Percentiles rank a stretch among this genome's conserved stretches.
phyloP scores from a whole-genome alignment of 352 stramenopile genomes.

The Achlya hypogyna region DNA sequence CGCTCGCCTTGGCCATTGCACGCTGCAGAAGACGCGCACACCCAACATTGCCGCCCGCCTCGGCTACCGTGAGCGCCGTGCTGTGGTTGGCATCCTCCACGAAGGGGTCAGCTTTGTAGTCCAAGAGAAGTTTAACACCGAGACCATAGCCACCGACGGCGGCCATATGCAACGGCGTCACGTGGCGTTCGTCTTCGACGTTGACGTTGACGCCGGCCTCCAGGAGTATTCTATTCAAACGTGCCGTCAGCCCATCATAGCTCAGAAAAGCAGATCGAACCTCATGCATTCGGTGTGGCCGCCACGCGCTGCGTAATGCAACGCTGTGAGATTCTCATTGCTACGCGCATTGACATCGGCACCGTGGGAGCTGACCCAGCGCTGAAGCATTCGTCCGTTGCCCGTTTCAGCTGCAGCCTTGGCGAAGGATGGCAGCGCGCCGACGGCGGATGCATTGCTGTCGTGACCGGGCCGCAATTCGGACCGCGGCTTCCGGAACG shows the following conservation, averaged over 20 bases:
- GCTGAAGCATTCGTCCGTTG: constrained; percentile 71
- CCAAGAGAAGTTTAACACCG: constrained; percentile 70
- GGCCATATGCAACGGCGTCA: constrained; percentile 68
- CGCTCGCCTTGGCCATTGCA: constrained; percentile 60
- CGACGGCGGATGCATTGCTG: constrained; percentile 24
- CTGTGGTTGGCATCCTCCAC: constrained; percentile 70
- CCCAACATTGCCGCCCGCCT: constrained; percentile 68
- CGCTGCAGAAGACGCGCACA: constrained; percentile 63
- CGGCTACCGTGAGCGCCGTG: constrained; percentile 49
- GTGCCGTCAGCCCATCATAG: background rate
- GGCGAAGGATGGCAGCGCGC: constrained; percentile 53
- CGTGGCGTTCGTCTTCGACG: constrained; percentile 54
- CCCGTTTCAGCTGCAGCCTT: constrained; percentile 55
- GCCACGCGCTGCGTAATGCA: constrained; percentile 64
- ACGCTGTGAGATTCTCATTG: constrained; percentile 63
- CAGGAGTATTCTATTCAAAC: constrained; percentile 34
- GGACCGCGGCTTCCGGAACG: constrained; percentile 57
- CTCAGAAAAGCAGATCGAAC: constrained; percentile 12
- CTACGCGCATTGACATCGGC: constrained; percentile 57
- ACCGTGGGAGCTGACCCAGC: constrained; percentile 65
- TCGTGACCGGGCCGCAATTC: constrained; percentile 19
- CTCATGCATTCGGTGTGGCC: constrained; percentile 73
- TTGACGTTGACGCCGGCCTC: constrained; percentile 54
- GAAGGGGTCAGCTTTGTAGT: constrained; percentile 73
- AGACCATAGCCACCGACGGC: constrained; percentile 61